phyloP scores from a whole-genome alignment of 2,329 filamentous ascomycete genomes.

The Talaromyces funiculosus region DNA sequence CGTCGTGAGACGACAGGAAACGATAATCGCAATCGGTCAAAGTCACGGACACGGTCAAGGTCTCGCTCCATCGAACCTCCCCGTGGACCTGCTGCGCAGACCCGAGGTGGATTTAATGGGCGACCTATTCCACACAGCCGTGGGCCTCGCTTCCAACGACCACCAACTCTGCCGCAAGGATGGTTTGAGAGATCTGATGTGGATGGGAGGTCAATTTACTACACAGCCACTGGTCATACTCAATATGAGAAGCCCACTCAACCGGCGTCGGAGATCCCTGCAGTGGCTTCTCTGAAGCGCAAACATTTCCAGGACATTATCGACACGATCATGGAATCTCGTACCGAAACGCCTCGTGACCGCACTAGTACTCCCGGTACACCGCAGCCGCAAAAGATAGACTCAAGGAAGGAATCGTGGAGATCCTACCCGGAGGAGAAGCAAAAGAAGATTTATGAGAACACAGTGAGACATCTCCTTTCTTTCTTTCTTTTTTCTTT shows the following conservation, averaged over 20 bases:
- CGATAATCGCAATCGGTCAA: slow-evolving; percentile 23
- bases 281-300: slow-evolving; percentile 65
- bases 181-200: slow-evolving; percentile 76
- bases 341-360: slow-evolving; percentile 43
- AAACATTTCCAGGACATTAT: slow-evolving; percentile 78
- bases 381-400: slow-evolving; percentile 54
- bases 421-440: slow-evolving; percentile 62
- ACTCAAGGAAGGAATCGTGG: slow-evolving; percentile 49
- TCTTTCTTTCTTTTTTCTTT: too few species aligned
- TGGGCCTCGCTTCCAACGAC: slow-evolving; percentile 52
- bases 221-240: slow-evolving; percentile 68
- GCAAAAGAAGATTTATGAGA: slow-evolving; percentile 91
- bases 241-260: slow-evolving; percentile 76
- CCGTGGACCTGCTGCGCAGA: slow-evolving; percentile 38
- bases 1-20: slow-evolving; percentile 48
- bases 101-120: slow-evolving; percentile 46
- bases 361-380: slow-evolving; percentile 57
- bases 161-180: slow-evolving; percentile 64
- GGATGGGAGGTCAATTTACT: slow-evolving; percentile 76
- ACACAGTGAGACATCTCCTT: slow-evolving; percentile 59
- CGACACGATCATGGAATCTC: slow-evolving; percentile 64
- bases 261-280: slow-evolving; percentile 58
- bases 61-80: slow-evolving; percentile 44
- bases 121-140: slow-evolving; percentile 45
- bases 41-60: slow-evolving; percentile 46